phyloP scores from a whole-genome alignment of 2,329 filamentous ascomycete species.

The Zelopaecilomyces penicillatus region DNA sequence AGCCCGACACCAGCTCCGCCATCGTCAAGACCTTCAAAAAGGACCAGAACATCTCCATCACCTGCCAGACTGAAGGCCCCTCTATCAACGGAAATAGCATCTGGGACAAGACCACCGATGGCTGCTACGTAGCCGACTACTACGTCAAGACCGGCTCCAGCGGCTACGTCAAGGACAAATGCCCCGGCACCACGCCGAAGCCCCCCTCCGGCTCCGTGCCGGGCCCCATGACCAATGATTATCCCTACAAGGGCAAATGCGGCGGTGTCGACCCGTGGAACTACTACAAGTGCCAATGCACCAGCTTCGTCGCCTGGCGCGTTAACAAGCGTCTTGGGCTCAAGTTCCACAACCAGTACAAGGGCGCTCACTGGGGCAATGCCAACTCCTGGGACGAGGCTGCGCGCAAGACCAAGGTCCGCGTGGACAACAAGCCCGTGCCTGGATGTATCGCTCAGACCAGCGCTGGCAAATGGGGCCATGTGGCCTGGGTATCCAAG shows the following conservation, averaged over 20 bases:
- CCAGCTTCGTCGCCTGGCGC: slow-evolving; percentile 15
- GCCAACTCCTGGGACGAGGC: slow-evolving; percentile 15
- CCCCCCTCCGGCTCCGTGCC: slow-evolving; percentile 4
- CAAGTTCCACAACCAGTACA: slow-evolving; percentile 14
- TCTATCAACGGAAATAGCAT: slow-evolving; percentile 8
- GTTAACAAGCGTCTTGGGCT: slow-evolving; percentile 13
- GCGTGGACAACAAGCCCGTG: slow-evolving; percentile 10
- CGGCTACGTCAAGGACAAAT: slow-evolving; percentile 5
- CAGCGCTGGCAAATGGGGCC: slow-evolving; percentile 9
- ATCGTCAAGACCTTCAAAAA: slow-evolving; percentile 10
- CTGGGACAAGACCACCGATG: slow-evolving; percentile 11
- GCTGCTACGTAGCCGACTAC: slow-evolving; percentile 12
- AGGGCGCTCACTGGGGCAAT: slow-evolving; percentile 14
- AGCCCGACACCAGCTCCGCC: slow-evolving; percentile 6
- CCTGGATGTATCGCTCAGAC: slow-evolving; percentile 10
- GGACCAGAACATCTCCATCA: slow-evolving; percentile 7
- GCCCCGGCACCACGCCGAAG: background rate
- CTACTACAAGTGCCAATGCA: slow-evolving; percentile 14
- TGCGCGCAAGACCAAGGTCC: slow-evolving; percentile 7
- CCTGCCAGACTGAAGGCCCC: slow-evolving; percentile 10
- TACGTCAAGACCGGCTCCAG: slow-evolving; percentile 11
- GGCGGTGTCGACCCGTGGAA: slow-evolving; percentile 11
- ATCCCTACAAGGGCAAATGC: slow-evolving; percentile 14
- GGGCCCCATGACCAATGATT: slow-evolving; percentile 12
- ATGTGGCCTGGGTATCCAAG: slow-evolving; percentile 13